phyloP scores from a whole-genome alignment of 345 rosid genomes.

The Garcia nutans region DNA sequence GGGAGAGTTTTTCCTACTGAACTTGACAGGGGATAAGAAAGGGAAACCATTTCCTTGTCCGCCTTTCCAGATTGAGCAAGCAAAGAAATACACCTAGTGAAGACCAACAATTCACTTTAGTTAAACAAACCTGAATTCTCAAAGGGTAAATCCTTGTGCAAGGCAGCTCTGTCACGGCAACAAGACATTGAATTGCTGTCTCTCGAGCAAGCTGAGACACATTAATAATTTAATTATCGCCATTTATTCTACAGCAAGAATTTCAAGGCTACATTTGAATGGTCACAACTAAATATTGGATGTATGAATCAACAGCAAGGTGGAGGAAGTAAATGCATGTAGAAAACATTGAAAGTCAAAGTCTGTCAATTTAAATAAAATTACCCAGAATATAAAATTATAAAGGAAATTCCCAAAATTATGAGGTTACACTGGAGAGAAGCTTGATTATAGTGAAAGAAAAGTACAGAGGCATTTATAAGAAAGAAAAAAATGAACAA shows the following conservation, averaged over 20 bases:
- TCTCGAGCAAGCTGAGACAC: conserved; percentile 70
- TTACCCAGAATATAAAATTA: background rate
- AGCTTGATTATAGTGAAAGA: background rate
- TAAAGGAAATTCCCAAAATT: background rate
- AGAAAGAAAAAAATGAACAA: background rate
- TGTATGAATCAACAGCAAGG: background rate
- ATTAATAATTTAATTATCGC: background rate
- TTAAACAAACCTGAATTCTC: conserved; percentile 61
- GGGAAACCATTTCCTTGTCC: background rate
- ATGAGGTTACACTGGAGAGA: background rate
- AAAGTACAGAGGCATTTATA: background rate
- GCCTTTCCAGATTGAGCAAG: background rate
- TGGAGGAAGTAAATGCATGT: background rate
- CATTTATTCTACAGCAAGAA: background rate
- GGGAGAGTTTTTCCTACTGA: background rate
- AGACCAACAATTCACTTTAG: background rate
- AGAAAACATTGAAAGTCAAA: conserved; percentile 1
- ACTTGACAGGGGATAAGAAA: background rate
- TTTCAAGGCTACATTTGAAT: background rate
- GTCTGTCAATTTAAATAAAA: background rate
- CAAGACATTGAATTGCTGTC: conserved; percentile 84
- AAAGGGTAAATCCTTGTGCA: conserved; percentile 66
- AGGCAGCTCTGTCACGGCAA: conserved; percentile 66
- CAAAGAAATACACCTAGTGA: background rate
- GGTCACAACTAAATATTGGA: background rate